A percentile compares a stretch with the other conserved stretches of the same genome.
These are phyloP conservation scores for Talaromyces sp. DNA, from an alignment of 2,329 filamentous ascomycete species.

Conservation along the genomic window DNA sequence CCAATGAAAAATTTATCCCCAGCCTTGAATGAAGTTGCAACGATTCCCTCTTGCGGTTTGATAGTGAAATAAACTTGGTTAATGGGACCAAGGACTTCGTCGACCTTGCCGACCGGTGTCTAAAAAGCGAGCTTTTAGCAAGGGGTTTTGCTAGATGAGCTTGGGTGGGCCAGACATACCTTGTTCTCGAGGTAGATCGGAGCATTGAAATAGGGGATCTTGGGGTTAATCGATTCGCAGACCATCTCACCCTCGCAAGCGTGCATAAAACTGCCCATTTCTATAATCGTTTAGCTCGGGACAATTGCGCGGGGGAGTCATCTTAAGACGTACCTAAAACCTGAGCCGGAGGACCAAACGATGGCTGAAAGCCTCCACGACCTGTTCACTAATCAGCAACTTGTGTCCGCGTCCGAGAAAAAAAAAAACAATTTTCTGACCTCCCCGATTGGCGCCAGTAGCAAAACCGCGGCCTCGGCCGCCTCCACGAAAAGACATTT, in stretches of 20 bases:
- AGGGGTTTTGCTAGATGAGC: neutral
- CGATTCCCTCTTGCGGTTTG: slow-evolving; percentile 94
- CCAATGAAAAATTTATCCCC: slow-evolving; percentile 98
- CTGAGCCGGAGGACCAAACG: slow-evolving; percentile 57
- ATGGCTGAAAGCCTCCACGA: slow-evolving; percentile 57
- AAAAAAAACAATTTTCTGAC: slow-evolving; percentile 16
- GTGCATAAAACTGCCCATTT: slow-evolving; percentile 93
- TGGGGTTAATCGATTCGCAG: slow-evolving; percentile 89
- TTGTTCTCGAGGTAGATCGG: slow-evolving; percentile 99
- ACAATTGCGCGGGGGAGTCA: neutral
- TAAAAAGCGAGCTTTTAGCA: slow-evolving; percentile 23
- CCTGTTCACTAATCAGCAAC: slow-evolving; percentile 34
- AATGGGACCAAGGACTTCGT: slow-evolving; percentile 94
- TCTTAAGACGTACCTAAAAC: slow-evolving; percentile 46
- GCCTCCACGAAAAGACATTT: slow-evolving; percentile 61
- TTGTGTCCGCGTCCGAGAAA: neutral
- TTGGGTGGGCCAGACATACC: slow-evolving; percentile 36
- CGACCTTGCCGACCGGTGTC: slow-evolving; percentile 90
- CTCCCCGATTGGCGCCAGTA: slow-evolving; percentile 49
- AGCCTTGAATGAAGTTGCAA: slow-evolving; percentile 86
- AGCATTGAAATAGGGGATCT: slow-evolving; percentile 98
- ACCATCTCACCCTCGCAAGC: slow-evolving; percentile 97
- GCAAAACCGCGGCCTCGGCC: slow-evolving; percentile 46
- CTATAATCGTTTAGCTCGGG: slow-evolving; percentile 42
- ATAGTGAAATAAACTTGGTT: slow-evolving; percentile 99